Percentiles rank a stretch among this genome's conserved stretches.
phyloP scores from a whole-genome alignment of 306 rosid genomes.

The Citrullus mucosospermus region DNA sequence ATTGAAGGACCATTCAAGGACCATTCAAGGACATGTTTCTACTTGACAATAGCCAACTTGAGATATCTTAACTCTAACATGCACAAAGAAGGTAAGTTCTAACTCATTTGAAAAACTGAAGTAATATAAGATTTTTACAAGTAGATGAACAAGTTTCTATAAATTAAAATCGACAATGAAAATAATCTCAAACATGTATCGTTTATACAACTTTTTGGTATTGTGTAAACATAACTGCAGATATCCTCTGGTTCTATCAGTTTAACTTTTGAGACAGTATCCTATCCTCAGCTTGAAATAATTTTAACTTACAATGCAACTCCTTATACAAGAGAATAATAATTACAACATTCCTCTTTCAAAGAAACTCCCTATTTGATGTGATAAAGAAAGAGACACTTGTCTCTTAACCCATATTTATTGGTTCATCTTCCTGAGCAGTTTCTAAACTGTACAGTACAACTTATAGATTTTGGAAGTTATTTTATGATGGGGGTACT shows the following conservation, averaged over 20 bases:
- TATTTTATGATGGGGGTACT: neutral
- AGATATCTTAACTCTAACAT: neutral
- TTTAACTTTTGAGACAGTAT: neutral
- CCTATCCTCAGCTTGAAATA: neutral
- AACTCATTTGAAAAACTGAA: neutral
- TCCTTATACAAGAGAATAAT: neutral
- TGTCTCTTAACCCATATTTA: neutral
- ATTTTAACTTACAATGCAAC: neutral
- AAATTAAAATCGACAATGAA: neutral
- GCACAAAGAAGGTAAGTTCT: neutral
- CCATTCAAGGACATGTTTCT: neutral
- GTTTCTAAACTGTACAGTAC: neutral
- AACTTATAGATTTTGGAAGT: neutral
- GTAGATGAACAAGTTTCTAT: neutral
- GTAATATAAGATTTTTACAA: neutral
- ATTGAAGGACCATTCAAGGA: neutral
- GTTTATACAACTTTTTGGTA: neutral
- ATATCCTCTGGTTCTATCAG: neutral
- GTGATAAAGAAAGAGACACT: neutral
- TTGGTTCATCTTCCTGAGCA: neutral
- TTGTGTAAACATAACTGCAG: neutral
- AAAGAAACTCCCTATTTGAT: neutral
- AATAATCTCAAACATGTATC: neutral
- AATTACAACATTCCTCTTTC: neutral
- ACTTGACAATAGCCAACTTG: neutral